Evolutionary conservation across 129 eudicot species (phyloP).

Genomic region (Smallanthus sonchifolius): DNA sequence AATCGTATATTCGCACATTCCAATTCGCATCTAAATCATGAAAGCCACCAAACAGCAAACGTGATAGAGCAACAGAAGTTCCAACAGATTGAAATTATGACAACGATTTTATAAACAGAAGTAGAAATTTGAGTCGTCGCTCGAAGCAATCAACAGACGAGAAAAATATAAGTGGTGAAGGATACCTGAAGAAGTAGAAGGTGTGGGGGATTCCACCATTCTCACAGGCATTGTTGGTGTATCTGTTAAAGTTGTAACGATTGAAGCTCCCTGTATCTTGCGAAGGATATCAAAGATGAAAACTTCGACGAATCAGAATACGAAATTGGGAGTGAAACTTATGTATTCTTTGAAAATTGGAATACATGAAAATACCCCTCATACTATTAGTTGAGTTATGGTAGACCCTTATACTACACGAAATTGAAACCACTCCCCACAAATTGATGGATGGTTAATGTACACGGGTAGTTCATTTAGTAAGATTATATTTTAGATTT

Average conservation of each 20-base stretch:
- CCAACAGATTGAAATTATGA: not conserved
- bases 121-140: not conserved
- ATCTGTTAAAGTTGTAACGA: not conserved
- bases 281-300: slow-evolving; percentile 22
- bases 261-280: not conserved
- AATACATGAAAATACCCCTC: slow-evolving; percentile 2
- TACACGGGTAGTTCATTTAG: too few species aligned
- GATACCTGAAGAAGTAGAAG: slow-evolving; percentile 54
- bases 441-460: too few species aligned
- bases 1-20: not conserved
- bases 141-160: not conserved
- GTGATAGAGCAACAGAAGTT: slow-evolving; percentile 1
- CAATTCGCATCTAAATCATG: not conserved
- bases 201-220: slow-evolving; percentile 55
- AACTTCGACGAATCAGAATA: not conserved
- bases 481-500: too few species aligned
- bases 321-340: slow-evolving; percentile 8
- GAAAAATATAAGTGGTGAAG: not conserved
- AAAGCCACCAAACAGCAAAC: slow-evolving; percentile 4
- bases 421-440: too few species aligned
- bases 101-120: not conserved
- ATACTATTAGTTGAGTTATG: not conserved
- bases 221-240: slow-evolving; percentile 61
- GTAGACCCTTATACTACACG: not conserved
- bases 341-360: not conserved